These are phyloP conservation scores for Fusarium chaquense DNA, from an alignment of 2,329 filamentous ascomycete species.

Conservation along the genomic window DNA sequence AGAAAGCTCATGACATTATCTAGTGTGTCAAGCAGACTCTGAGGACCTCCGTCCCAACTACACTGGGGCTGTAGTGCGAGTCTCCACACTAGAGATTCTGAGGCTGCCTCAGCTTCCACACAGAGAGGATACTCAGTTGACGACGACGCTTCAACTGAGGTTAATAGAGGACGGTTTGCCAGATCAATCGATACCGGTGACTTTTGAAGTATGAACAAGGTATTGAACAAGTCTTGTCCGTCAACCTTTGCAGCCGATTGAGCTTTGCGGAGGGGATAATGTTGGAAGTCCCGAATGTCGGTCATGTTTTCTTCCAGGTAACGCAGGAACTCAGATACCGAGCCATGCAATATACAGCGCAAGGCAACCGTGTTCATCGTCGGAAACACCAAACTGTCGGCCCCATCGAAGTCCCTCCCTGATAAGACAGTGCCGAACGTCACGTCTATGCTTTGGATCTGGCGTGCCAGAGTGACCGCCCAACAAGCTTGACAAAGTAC, in stretches of 20 bases:
- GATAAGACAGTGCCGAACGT: slow-evolving; percentile 86
- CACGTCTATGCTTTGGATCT: slow-evolving; percentile 75
- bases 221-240: slow-evolving; percentile 62
- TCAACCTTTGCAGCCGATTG: slow-evolving; percentile 59
- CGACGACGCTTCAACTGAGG: slow-evolving; percentile 72
- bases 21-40: slow-evolving; percentile 67
- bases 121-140: slow-evolving; percentile 86
- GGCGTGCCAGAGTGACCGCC: slow-evolving; percentile 75
- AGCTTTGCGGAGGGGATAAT: slow-evolving; percentile 80
- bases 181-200: slow-evolving; percentile 19
- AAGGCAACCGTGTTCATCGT: slow-evolving; percentile 92
- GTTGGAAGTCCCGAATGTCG: slow-evolving; percentile 76
- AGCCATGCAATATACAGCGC: slow-evolving; percentile 78
- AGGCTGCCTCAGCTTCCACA: slow-evolving; percentile 78
- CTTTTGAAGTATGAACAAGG: slow-evolving; percentile 67
- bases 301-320: slow-evolving; percentile 80
- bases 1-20: slow-evolving; percentile 71
- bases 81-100: slow-evolving; percentile 73
- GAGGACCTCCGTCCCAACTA: slow-evolving; percentile 59
- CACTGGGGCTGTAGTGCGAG: slow-evolving; percentile 74
- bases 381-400: slow-evolving; percentile 80
- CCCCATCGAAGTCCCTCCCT: slow-evolving; percentile 80
- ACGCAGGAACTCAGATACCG: slow-evolving; percentile 70
- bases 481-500: slow-evolving; percentile 82
- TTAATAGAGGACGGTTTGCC: slow-evolving; percentile 60